A percentile compares a stretch with the other conserved stretches of the same genome.
These are phyloP conservation scores for Lentinula lateritia DNA, from an alignment of 768 basidiomycete genomes.

Conservation along the genomic window DNA sequence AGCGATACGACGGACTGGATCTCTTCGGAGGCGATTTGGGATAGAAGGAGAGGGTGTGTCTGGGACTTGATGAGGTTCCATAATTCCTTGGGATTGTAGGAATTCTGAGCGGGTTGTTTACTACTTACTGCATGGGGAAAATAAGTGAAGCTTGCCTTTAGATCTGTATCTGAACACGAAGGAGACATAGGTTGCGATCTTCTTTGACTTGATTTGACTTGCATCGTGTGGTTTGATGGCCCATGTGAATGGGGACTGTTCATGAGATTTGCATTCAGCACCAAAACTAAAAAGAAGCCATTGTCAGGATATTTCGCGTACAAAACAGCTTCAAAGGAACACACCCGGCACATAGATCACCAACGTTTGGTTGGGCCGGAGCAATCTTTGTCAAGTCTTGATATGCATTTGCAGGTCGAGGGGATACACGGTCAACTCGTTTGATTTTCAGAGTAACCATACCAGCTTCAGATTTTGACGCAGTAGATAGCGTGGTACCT, in stretches of 20 bases:
- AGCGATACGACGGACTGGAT: slow-evolving; percentile 30
- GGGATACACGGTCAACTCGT: slow-evolving; percentile 21
- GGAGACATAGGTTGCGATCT: slow-evolving; percentile 49
- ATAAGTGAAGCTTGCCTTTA: slow-evolving; percentile 30
- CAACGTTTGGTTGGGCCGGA: slow-evolving; percentile 31
- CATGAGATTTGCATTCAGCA: slow-evolving; percentile 27
- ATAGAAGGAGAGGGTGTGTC: slow-evolving; percentile 16
- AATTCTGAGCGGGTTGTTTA: slow-evolving; percentile 31
- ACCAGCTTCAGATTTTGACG: slow-evolving; percentile 35
- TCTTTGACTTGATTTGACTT: slow-evolving; percentile 19
- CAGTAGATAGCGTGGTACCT: not conserved
- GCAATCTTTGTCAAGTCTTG: slow-evolving; percentile 29
- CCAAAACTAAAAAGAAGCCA: slow-evolving; percentile 37
- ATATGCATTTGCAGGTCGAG: slow-evolving; percentile 37
- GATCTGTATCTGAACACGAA: slow-evolving; percentile 66
- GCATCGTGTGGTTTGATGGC: slow-evolving; percentile 41
- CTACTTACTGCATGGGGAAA: not conserved
- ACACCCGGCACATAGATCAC: slow-evolving; percentile 45
- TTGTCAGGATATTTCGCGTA: not conserved
- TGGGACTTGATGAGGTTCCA: slow-evolving; percentile 12
- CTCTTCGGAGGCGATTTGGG: slow-evolving; percentile 12
- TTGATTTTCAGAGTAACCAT: slow-evolving; percentile 50
- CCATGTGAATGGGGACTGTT: slow-evolving; percentile 50
- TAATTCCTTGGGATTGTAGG: slow-evolving; percentile 46
- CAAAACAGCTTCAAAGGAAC: slow-evolving; percentile 6